These are phyloP conservation scores for Colletotrichum sp. DNA, from an alignment of 2,329 filamentous ascomycete genomes.

Conservation along the genomic window DNA sequence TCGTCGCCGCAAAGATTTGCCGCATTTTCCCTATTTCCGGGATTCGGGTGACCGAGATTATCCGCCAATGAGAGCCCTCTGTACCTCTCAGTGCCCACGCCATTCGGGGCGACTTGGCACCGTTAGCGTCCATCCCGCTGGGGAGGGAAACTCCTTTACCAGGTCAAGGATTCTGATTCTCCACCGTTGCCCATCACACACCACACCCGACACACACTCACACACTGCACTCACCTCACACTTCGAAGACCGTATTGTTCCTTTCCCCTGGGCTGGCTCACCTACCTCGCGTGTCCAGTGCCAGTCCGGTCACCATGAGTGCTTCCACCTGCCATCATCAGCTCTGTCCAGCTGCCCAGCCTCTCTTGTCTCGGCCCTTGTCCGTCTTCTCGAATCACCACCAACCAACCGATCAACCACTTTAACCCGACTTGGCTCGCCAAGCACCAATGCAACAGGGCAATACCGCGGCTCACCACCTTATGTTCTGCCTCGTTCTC, in stretches of 20 bases:
- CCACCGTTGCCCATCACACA: not conserved
- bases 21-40: conserved; percentile 23
- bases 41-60: conserved; percentile 14
- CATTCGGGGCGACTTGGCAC: conserved; percentile 10
- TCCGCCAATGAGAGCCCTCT: conserved; percentile 18
- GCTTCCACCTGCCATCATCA: not conserved
- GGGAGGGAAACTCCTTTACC: conserved; percentile 6
- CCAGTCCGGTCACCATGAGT: not conserved
- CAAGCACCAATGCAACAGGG: not conserved
- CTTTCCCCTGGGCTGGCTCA: not conserved
- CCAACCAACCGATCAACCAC: not conserved
- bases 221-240: not conserved
- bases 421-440: conserved; percentile 5
- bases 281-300: not conserved
- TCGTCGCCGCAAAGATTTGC: conserved; percentile 17
- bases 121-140: conserved; percentile 4
- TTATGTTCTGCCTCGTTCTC: not conserved
- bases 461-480: not conserved
- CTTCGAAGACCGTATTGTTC: not conserved
- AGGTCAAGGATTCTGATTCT: not conserved
- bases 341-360: not conserved
- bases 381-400: not conserved
- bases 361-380: not conserved
- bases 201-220: not conserved
- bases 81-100: not conserved